Base-by-base conservation (phyloP, 768 basidiomycete genomes). In the Fistulinella prunicolor region DNA sequence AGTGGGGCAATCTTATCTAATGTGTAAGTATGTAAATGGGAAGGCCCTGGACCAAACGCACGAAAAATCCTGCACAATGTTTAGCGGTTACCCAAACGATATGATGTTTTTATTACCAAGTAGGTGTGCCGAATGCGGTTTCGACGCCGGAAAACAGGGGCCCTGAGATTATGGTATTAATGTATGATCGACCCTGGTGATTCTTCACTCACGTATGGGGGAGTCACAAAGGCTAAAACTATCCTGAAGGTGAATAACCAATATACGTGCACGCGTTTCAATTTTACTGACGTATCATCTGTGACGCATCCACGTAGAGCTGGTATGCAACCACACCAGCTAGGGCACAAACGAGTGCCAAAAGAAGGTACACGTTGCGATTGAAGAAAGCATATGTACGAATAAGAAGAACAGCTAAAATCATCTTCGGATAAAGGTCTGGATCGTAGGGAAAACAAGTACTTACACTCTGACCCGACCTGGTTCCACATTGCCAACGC, bases 341-440 rank as follows among this genome's bases (percentile, higher is more conserved):
- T 10, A 90, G 72, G 12, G 85, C 81, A 48, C 75, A 76, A 47
- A 88, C 65, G 53, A 90, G 79, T 50, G 78, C 77, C 55, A 73
- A 71, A 35, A 89, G 74, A 43, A 89, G 67, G 61, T 81, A 85
- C 45, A 74, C 63, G 57, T 89, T 90, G 53, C 85, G 79, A 58
- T 87, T 88, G 74, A 89, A 89, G 69, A 90, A 90, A 3, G 88
- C 88, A 58, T 89, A 90, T 36, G 88, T 90, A 52, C 88, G 81
- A 50, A 90, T 90, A 55, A 90, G 77, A 42, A 90, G 78, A 44
- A 90, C 85, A 53, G 82, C 85, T 87, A 55, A 17, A 44, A 3
- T 47, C 6, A 47, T 56, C 35, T 46, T 26, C 24, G 26, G 38
- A 49, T 60, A 22, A 56, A 44, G 12, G 37, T 17, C 7, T 14